A percentile compares a stretch with the other conserved stretches of the same genome.
Evolutionary conservation across 176 grass and related monocot genomes (phyloP).

Genomic region (Tuctoria greenei): DNA sequence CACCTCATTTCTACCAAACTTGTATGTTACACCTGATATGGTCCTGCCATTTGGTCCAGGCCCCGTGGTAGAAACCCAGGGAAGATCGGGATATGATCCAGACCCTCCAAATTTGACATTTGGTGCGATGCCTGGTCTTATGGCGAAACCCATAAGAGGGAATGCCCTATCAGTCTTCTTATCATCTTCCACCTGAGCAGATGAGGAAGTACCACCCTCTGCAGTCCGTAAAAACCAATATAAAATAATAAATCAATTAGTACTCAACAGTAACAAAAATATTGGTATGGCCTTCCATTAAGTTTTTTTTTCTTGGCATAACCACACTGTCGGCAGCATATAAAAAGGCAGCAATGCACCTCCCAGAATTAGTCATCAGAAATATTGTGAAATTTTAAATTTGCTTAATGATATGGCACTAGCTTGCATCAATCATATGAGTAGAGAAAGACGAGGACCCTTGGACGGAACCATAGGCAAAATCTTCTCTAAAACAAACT

Average conservation of each 20-base stretch:
- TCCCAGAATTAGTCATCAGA: constrained; percentile 17
- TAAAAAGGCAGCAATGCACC: neutral
- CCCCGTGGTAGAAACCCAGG: constrained; percentile 86
- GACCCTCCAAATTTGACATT: constrained; percentile 88
- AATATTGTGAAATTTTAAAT: neutral
- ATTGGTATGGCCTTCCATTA: neutral
- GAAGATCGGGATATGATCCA: constrained; percentile 80
- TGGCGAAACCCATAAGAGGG: constrained; percentile 53
- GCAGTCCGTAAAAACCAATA: constrained; percentile 3
- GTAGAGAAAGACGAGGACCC: neutral
- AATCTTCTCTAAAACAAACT: constrained; percentile 10
- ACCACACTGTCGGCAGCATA: constrained; percentile 12
- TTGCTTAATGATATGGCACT: constrained; percentile 7
- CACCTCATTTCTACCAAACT: constrained; percentile 61
- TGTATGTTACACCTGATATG: constrained; percentile 96
- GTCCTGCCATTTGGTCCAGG: constrained; percentile 68
- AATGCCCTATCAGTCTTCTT: constrained; percentile 40
- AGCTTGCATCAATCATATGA: constrained; percentile 21
- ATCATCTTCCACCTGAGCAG: constrained; percentile 50
- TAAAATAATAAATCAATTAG: neutral
- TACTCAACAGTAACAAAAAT: neutral
- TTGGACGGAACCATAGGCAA: neutral
- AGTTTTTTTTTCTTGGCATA: constrained; percentile 6
- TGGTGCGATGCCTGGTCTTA: constrained; percentile 68
- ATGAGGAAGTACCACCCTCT: constrained; percentile 53